Base-by-base conservation (phyloP, 148 eudicot genomes). In the Dysphania ambrosioides region DNA sequence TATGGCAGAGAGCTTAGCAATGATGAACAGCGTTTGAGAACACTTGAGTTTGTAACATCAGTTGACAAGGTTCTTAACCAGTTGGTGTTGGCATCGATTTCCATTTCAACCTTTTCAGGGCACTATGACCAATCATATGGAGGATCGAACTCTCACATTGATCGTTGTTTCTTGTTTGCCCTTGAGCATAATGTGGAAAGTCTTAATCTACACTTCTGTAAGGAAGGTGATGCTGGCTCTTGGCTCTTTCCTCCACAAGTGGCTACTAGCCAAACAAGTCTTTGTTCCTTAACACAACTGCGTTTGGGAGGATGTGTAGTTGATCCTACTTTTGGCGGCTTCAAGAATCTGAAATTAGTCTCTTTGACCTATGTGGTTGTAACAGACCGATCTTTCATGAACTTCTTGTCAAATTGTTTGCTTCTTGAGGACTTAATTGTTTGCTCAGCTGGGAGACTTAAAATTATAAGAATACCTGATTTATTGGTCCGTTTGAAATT, bases 281-380 rank as follows among this genome's bases (percentile, higher is more conserved):
- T 57, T 41, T 15, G 8, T 34, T 13, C 9, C 68, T 16, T 76
- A n/a, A 59, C 8, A 7, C 29, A 68, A 21, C 53, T 76, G 2
- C 58, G 41, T 58, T 29, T 76, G 23, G 73, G 73, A 10, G 68
- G 79, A 19, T 70, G 72, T 60, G 24, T 58, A 41, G 16, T 76
- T 18, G 24, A 31, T 58, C 66, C 67, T 60, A 9, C 15, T 26
- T 30, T 68, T 76, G 9, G 79, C 0, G 51, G 73, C 41, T 76
- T 76, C 47, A 68, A 68, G 79, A 76, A 68, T 76, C 79, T 76
- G 13, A 68, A 10, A 15, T 31, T 31, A 24, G 72, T 76, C 23
- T 42, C 27, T 27, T 69, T 47, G 53, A 47, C 44, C 31, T 15
- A 13, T 23, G 72, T 58, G 21, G 24, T 30, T 58, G 59, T 42